Evolutionary conservation across 1,284 basidiomycete genomes (phyloP).

Genomic region (Porogramme epimiltina): DNA sequence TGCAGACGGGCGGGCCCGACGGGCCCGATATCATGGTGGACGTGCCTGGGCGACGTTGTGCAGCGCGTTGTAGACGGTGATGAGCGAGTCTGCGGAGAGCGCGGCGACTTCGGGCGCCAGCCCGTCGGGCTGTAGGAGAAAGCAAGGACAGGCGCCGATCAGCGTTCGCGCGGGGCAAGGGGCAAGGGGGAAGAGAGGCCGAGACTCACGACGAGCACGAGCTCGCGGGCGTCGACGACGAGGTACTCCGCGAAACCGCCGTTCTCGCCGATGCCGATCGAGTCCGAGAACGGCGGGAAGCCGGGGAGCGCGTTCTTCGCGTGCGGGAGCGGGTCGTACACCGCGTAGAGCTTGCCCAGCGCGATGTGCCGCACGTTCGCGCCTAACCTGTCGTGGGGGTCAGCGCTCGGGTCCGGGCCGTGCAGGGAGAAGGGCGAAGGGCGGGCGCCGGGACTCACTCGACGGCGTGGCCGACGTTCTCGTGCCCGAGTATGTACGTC

Average conservation of each 20-base stretch:
- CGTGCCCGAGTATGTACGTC: constrained; percentile 31
- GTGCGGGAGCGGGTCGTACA: constrained; percentile 4
- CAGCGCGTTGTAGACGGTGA: constrained; percentile 29
- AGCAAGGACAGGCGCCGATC: neutral
- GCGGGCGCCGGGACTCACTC: constrained; percentile 10
- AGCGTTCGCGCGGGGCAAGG: neutral
- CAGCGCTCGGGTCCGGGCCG: neutral
- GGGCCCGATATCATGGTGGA: too few species aligned
- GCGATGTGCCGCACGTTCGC: constrained; percentile 17
- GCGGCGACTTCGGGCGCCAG: constrained; percentile 28
- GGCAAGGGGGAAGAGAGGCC: neutral
- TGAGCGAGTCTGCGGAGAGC: constrained; percentile 27
- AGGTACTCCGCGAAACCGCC: constrained; percentile 28
- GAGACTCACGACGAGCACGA: constrained; percentile 23
- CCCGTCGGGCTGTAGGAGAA: constrained; percentile 18
- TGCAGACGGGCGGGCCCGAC: too few species aligned
- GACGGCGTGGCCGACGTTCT: constrained; percentile 25
- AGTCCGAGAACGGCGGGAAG: constrained; percentile 12
- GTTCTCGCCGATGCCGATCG: constrained; percentile 25
- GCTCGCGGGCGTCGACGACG: constrained; percentile 18
- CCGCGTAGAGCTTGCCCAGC: constrained; percentile 21
- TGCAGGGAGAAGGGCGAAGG: too few species aligned
- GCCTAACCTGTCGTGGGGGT: constrained; percentile 13
- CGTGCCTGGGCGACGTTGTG: constrained; percentile 24
- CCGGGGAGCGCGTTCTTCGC: neutral